Conservation (phyloP, 768 basidiomycete genomes). For the Asterophora parasitica region DNA sequence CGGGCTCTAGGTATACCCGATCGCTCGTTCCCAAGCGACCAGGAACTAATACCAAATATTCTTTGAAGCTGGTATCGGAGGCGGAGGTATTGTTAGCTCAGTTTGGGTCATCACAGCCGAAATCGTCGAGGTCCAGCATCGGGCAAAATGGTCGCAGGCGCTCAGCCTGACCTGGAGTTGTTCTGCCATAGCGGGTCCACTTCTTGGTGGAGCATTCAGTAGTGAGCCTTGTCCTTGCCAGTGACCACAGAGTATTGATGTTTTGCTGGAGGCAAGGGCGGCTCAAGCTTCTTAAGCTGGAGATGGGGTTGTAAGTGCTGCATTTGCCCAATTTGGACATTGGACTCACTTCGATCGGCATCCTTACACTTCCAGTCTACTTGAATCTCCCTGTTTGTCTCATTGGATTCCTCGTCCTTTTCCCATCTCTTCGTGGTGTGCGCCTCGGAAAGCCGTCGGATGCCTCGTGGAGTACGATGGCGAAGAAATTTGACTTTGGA, state of each 20-base stretch:
- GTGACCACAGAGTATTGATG: slow-evolving; percentile 11
- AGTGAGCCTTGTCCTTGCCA: slow-evolving; percentile 35
- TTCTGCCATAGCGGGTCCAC: slow-evolving; percentile 78
- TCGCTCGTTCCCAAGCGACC: neutral
- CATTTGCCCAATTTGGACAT: slow-evolving; percentile 9
- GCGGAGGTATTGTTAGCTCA: slow-evolving; percentile 79
- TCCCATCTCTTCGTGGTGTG: slow-evolving; percentile 56
- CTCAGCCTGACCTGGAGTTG: slow-evolving; percentile 84
- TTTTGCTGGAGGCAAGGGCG: slow-evolving; percentile 24
- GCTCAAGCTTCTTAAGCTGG: slow-evolving; percentile 50
- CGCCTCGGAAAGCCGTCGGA: slow-evolving; percentile 38
- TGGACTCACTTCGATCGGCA: slow-evolving; percentile 15
- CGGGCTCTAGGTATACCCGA: slow-evolving; percentile 40
- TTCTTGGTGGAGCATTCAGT: slow-evolving; percentile 81
- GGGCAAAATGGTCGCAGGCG: slow-evolving; percentile 83
- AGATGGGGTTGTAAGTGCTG: slow-evolving; percentile 76
- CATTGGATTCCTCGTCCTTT: slow-evolving; percentile 52
- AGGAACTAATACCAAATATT: neutral
- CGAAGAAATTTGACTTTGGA: slow-evolving; percentile 64
- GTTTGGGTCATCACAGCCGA: slow-evolving; percentile 88
- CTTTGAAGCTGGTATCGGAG: slow-evolving; percentile 67
- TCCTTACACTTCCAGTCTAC: slow-evolving; percentile 54
- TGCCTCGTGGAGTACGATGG: slow-evolving; percentile 54
- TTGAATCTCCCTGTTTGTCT: slow-evolving; percentile 77
- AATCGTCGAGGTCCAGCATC: slow-evolving; percentile 63